A percentile compares a stretch with the other conserved stretches of the same genome.
Conservation (phyloP, 305 asterid genomes). For the Fraxinus dipetala region DNA sequence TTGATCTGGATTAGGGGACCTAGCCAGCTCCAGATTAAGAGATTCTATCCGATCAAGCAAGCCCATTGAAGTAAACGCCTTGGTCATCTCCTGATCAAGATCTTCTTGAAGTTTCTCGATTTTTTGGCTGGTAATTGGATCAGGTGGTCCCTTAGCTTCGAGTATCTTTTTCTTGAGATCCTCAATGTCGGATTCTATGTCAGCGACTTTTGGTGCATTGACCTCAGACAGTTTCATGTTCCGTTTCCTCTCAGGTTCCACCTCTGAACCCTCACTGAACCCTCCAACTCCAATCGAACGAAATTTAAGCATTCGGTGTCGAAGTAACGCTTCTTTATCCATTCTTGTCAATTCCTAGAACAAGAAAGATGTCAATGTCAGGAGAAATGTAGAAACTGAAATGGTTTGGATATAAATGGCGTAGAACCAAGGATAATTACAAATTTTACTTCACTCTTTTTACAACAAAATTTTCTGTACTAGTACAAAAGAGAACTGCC, state of each 20-base stretch:
- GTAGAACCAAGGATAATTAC: not conserved
- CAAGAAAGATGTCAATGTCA: not conserved
- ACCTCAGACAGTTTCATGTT: slow-evolving; percentile 46
- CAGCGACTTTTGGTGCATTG: slow-evolving; percentile 30
- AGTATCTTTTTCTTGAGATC: slow-evolving; percentile 45
- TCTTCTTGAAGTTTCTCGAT: slow-evolving; percentile 45
- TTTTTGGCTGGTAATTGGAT: slow-evolving; percentile 33
- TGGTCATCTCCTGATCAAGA: slow-evolving; percentile 44
- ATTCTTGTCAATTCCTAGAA: slow-evolving; percentile 35
- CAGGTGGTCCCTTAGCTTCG: slow-evolving; percentile 36
- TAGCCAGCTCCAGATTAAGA: slow-evolving; percentile 45
- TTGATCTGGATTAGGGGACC: slow-evolving; percentile 34
- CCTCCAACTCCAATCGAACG: slow-evolving; percentile 37
- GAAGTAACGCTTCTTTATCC: slow-evolving; percentile 35
- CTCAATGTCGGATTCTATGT: slow-evolving; percentile 42
- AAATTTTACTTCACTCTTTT: not conserved
- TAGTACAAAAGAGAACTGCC: not conserved
- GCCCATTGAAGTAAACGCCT: slow-evolving; percentile 44
- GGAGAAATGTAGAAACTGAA: not conserved
- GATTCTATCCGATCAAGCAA: slow-evolving; percentile 36
- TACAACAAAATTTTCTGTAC: not conserved
- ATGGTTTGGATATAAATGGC: not conserved
- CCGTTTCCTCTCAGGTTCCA: slow-evolving; percentile 32
- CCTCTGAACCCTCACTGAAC: slow-evolving; percentile 29
- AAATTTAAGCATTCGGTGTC: slow-evolving; percentile 37